phyloP scores from a whole-genome alignment of 176 grass and related monocot genomes.

The Pharus latifolius region DNA sequence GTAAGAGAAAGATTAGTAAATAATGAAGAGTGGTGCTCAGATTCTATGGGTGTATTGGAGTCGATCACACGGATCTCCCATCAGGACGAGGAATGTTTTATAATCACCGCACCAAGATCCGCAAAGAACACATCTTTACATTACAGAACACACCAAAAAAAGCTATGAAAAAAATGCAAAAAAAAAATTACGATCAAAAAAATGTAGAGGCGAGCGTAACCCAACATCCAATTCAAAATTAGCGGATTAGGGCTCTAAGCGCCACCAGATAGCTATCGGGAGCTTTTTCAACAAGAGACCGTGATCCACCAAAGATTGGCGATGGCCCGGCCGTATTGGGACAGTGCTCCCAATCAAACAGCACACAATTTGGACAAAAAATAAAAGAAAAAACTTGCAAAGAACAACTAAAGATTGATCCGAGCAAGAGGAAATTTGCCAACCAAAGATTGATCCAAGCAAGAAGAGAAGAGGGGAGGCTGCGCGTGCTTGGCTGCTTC shows the following conservation, averaged over 20 bases:
- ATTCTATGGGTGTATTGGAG: conserved; percentile 78
- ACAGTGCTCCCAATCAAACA: neutral
- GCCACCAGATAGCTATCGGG: conserved; percentile 35
- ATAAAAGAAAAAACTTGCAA: neutral
- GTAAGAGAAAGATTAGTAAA: too few relatives aligned
- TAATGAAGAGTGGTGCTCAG: conserved; percentile 28
- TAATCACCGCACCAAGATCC: conserved; percentile 24
- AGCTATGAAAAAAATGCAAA: neutral
- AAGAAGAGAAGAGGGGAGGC: neutral
- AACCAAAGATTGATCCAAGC: neutral
- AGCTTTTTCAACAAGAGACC: neutral
- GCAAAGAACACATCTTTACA: neutral
- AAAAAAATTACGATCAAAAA: fast-evolving
- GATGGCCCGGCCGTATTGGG: neutral
- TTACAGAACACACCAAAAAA: too few relatives aligned
- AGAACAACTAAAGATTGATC: neutral
- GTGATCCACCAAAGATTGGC: neutral
- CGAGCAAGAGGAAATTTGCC: neutral
- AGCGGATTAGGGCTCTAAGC: conserved; percentile 45
- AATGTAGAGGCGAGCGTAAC: conserved; percentile 65
- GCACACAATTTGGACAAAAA: neutral
- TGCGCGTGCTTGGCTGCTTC: too few relatives aligned
- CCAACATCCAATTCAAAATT: conserved; percentile 9
- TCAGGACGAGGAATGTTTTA: conserved; percentile 70
- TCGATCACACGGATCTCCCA: conserved; percentile 30